Evolutionary conservation across 2,329 filamentous ascomycete species (phyloP).

Genomic region (Ophiostoma populinum): DNA sequence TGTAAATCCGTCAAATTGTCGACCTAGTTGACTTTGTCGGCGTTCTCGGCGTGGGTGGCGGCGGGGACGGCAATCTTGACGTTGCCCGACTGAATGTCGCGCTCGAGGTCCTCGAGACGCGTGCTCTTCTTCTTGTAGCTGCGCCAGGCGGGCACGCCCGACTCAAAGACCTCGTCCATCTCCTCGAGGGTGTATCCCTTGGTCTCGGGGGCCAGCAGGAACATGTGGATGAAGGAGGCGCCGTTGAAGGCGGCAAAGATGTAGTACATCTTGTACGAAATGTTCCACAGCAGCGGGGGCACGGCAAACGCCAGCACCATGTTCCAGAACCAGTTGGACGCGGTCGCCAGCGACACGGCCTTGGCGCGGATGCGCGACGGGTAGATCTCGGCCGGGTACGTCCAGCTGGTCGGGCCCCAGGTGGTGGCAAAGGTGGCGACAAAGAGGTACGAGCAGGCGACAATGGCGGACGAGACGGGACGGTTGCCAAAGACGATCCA

Average conservation of each 20-base stretch:
- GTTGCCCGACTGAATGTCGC: constrained; percentile 29
- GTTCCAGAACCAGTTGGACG: constrained; percentile 27
- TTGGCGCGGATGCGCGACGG: constrained; percentile 25
- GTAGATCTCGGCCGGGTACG: constrained; percentile 30
- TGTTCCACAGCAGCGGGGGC: constrained; percentile 31
- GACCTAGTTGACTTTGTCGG: not conserved
- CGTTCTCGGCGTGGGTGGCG: not conserved
- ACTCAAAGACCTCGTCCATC: constrained; percentile 55
- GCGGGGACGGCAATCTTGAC: constrained; percentile 19
- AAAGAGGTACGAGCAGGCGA: constrained; percentile 56
- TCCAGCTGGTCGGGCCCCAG: constrained; percentile 33
- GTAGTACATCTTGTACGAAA: constrained; percentile 38
- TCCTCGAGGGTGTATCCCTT: constrained; percentile 61
- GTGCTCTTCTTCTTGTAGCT: constrained; percentile 23
- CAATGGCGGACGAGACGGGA: constrained; percentile 42
- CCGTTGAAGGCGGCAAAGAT: constrained; percentile 60
- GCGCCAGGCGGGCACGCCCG: constrained; percentile 41
- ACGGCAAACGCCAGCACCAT: constrained; percentile 38
- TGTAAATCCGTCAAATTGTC: no score
- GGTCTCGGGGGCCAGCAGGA: constrained; percentile 46
- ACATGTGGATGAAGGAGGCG: constrained; percentile 50
- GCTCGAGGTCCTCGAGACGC: constrained; percentile 27
- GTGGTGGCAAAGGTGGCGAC: constrained; percentile 47
- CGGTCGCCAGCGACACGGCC: constrained; percentile 25
- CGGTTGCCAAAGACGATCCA: constrained; percentile 37